phyloP scores from a whole-genome alignment of 306 rosid species.

The Luffa aegyptiaca region DNA sequence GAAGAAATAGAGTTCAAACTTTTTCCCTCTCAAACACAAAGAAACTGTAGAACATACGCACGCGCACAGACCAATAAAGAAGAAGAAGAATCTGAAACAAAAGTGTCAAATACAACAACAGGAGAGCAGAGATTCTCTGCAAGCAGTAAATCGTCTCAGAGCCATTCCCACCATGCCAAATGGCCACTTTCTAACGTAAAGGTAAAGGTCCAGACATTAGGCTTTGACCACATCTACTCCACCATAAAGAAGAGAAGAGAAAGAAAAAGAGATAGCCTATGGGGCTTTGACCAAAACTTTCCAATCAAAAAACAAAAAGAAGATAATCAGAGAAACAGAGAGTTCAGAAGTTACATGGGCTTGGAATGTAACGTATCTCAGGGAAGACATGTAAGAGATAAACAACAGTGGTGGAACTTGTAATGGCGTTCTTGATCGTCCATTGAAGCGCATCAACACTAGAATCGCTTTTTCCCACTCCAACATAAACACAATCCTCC shows the following conservation, averaged over 20 bases:
- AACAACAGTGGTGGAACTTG: slow-evolving; percentile 28
- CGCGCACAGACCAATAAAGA: neutral
- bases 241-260: neutral
- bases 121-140: neutral
- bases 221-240: neutral
- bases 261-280: neutral
- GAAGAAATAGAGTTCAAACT: neutral
- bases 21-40: neutral
- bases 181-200: slow-evolving; percentile 5
- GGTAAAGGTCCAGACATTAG: neutral
- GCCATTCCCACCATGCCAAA: neutral
- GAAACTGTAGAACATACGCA: neutral
- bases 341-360: slow-evolving; percentile 40
- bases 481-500: slow-evolving; percentile 45
- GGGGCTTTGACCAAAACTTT: neutral
- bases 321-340: neutral
- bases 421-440: slow-evolving; percentile 40
- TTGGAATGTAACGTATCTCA: slow-evolving; percentile 47
- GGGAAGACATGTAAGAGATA: slow-evolving; percentile 73
- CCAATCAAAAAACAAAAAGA: neutral
- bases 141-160: neutral
- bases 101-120: neutral
- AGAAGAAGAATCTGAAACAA: neutral
- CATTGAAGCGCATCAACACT: slow-evolving; percentile 59
- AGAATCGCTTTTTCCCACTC: slow-evolving; percentile 25